A percentile compares a stretch with the other conserved stretches of the same genome.
These are phyloP conservation scores for Boletus bicolor DNA, from an alignment of 768 basidiomycete genomes.

Conservation along the genomic window DNA sequence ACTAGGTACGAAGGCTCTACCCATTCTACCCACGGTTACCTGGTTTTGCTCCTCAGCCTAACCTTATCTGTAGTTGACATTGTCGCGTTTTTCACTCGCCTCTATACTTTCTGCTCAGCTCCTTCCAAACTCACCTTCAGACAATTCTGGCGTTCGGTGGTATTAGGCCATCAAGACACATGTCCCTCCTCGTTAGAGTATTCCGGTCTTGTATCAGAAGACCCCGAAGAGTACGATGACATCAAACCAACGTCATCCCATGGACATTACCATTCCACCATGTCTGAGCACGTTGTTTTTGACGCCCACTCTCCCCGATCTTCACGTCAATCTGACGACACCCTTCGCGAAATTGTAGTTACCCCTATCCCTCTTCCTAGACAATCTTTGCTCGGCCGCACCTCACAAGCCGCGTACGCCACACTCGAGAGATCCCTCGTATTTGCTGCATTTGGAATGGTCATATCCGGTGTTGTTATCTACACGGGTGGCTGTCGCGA, in stretches of 20 bases:
- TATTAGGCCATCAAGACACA: conserved; percentile 46
- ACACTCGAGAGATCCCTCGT: conserved; percentile 63
- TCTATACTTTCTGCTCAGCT: conserved; percentile 45
- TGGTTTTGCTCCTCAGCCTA: conserved; percentile 45
- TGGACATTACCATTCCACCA: conserved; percentile 40
- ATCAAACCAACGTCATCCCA: conserved; percentile 31
- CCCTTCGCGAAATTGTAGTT: conserved; percentile 44
- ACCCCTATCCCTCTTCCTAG: conserved; percentile 8
- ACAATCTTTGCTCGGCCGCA: conserved; percentile 33
- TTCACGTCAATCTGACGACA: conserved; percentile 55
- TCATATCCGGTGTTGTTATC: conserved; percentile 67
- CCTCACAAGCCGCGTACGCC: conserved; percentile 49
- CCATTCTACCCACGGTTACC: conserved; percentile 65
- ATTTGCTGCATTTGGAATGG: conserved; percentile 63
- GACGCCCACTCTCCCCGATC: conserved; percentile 39
- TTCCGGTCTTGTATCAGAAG: conserved; percentile 51
- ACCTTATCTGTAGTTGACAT: conserved; percentile 55
- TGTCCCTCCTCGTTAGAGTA: conserved; percentile 44
- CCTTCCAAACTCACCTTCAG: conserved; percentile 44
- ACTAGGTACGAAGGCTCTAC: conserved; percentile 64
- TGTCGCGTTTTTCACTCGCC: conserved; percentile 45
- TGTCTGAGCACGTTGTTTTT: conserved; percentile 55
- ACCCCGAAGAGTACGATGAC: conserved; percentile 55
- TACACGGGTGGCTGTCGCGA: conserved; percentile 88
- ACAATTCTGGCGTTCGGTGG: conserved; percentile 54